Evolutionary conservation across 2,329 filamentous ascomycete genomes (phyloP), one percentile per base, ranked within the genome.

Genomic region (Onygena corvina): DNA sequence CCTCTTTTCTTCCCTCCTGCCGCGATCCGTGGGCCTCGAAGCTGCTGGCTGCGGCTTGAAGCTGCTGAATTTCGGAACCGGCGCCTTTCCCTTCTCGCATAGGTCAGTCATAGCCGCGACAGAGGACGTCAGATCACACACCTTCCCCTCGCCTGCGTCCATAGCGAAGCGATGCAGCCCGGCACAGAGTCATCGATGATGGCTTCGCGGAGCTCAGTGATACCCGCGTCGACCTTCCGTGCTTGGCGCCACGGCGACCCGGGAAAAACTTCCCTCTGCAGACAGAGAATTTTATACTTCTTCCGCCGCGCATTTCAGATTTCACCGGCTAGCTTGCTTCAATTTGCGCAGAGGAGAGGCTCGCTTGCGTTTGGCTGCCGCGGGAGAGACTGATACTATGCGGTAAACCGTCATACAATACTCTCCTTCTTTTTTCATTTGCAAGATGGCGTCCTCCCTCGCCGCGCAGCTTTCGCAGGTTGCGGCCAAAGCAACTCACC

Each of bases 391-490:
- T 42, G 38, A 20, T 46, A 33, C 33, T 46, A 46, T 46, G 42
- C 16, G 25, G 25, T 45, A 42, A 45, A 42, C 36, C 46, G 8
- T 7, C 8, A 29, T 50, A 33, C 14, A 25, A 4, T 21, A 36
- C 14, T 33, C 30, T n/a, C n/a, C 21, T 25, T 42, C 20, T n/a
- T 4, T n/a, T 27, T 8, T 29, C 29, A 11, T 25, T 23, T 46
- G 30, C 61, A 67, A 51, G 51, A 94, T 93, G 87, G 76, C 83
- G 60, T 86, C 88, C 53, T 83, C 86, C 63, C 83, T 99, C 59
- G 85, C 90, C 69, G 81, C 86, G 72, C 93, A 98, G 77, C 75
- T 99, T 72, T 86, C 89, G 73, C 81, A 86, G 64, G 89, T 98
- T 64, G 86, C 89, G 59, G 82, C 84, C 57, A 86, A 85, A 62